Base-by-base conservation (phyloP, 768 basidiomycete genomes). In the Lyophyllum atratum region DNA sequence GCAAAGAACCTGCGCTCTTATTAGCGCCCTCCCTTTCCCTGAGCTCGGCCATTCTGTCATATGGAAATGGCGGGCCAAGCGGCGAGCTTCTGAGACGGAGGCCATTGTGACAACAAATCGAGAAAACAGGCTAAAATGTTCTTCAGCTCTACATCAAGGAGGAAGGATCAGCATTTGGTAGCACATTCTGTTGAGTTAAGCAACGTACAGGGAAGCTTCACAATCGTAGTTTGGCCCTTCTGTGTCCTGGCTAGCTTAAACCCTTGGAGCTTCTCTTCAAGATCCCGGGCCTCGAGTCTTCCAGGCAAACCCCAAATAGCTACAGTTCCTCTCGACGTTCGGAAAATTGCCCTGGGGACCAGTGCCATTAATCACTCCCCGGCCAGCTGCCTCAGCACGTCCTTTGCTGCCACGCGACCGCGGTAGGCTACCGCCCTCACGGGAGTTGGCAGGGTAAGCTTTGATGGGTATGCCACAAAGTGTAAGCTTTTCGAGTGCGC, bases 31-130 rank as follows among this genome's bases (percentile, higher is more conserved):
- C 25, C 50, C 61, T 21, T 31, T 44, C 33, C 50, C 60, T 21
- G 49, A 56, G 24, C 31, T 44, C 49, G 49, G 34, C 25, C 61
- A 59, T 5, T 73, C 70, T 1, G 81, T 85, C 76, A 84, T 79
- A 67, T 93, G 89, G 44, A 87, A 57, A 34, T 74, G 69, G 49
- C 87, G 83, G 19, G 85, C 85, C 24, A 92, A 70, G 51, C 82
- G 82, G 62, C 89, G 83, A 1, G 92, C 92, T 64, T 92, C 88
- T 9, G 87, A 77, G 17, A 77, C 71, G 0, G 84, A 83, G 2
- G 72, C 68, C 52, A 88, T 69, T 31, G 82, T 83, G 25, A 92
- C 75, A 10, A 86, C 60, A 60, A 81, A 83, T 46, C 82, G 80
- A 24, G 85, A 78, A 60, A 72, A 75, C 55, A 82, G 43, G 6